Percentiles rank a stretch among this genome's conserved stretches.
Conservation (phyloP, 75 land plant species). For the Adiantum capillusveneris region DNA sequence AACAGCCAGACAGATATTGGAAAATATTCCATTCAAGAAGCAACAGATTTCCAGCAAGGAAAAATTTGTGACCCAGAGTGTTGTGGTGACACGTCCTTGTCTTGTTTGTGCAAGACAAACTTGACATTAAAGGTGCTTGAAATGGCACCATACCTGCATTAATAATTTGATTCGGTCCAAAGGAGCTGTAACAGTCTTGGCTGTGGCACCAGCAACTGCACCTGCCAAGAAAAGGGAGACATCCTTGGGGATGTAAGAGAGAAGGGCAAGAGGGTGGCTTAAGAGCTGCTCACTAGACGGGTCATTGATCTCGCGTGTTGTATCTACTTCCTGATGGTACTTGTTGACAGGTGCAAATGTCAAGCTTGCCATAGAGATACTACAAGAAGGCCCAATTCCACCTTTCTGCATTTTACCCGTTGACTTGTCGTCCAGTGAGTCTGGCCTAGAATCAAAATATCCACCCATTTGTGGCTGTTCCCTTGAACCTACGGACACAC, state of each 20-base stretch:
- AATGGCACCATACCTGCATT: slow-evolving; percentile 27
- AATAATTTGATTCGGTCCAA: slow-evolving; percentile 41
- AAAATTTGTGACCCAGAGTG: too few species aligned
- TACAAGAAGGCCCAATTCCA: neutral
- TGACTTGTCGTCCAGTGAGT: neutral
- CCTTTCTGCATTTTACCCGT: neutral
- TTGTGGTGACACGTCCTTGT: too few species aligned
- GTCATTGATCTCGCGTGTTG: neutral
- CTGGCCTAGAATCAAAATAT: neutral
- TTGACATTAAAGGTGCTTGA: too few species aligned
- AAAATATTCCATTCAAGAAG: too few species aligned
- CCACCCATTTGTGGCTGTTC: neutral
- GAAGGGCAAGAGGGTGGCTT: slow-evolving; percentile 24
- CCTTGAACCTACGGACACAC: too few species aligned
- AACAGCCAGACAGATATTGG: too few species aligned
- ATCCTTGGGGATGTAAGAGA: slow-evolving; percentile 29
- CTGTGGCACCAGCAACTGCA: slow-evolving; percentile 42
- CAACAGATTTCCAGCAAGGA: too few species aligned
- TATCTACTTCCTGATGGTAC: neutral
- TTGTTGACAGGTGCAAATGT: neutral
- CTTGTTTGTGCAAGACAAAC: too few species aligned
- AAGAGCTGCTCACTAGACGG: slow-evolving; percentile 14
- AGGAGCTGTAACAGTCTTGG: slow-evolving; percentile 47
- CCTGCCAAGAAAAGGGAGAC: slow-evolving; percentile 36
- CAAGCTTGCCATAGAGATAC: neutral